A percentile compares a stretch with the other conserved stretches of the same genome.
Conservation (phyloP, 2,329 filamentous ascomycete genomes). For the Talaromyces sp. region DNA sequence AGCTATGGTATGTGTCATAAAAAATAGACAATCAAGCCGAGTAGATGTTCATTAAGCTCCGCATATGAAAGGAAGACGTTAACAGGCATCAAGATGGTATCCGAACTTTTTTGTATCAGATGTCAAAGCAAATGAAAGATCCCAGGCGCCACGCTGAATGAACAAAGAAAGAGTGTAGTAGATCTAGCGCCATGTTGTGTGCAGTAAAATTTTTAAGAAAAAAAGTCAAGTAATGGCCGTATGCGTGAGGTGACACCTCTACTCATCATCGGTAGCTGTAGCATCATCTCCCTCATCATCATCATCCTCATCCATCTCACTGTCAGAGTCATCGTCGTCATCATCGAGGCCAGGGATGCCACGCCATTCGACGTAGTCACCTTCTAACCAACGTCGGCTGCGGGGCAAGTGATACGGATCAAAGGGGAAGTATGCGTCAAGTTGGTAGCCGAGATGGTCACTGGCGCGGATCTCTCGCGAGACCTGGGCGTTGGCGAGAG, state of each 20-base stretch:
- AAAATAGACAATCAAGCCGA: background rate
- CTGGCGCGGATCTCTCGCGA: constrained; percentile 60
- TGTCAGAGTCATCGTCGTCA: constrained; percentile 54
- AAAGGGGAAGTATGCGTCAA: constrained; percentile 96
- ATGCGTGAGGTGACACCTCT: background rate
- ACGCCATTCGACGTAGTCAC: constrained; percentile 80
- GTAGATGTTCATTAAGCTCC: constrained; percentile 2
- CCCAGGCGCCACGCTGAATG: constrained; percentile 31
- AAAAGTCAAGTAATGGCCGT: background rate
- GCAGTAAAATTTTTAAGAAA: background rate
- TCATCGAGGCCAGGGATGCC: constrained; percentile 70
- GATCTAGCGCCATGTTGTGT: constrained; percentile 1
- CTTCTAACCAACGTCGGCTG: constrained; percentile 84
- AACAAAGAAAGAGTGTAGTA: constrained; percentile 15
- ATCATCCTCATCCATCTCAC: constrained; percentile 38
- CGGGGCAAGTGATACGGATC: constrained; percentile 90
- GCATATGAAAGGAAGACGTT: constrained; percentile 18
- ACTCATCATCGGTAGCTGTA: constrained; percentile 49
- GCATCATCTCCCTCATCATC: constrained; percentile 42
- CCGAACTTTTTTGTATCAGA: constrained; percentile 16
- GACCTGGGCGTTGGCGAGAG: constrained; percentile 44
- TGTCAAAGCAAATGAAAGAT: constrained; percentile 13
- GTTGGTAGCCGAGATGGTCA: constrained; percentile 77
- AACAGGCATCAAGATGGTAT: constrained; percentile 22
- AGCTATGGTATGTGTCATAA: constrained; percentile 1